Conservation (phyloP, 768 basidiomycete genomes). For the Naganishia friedmannii region DNA sequence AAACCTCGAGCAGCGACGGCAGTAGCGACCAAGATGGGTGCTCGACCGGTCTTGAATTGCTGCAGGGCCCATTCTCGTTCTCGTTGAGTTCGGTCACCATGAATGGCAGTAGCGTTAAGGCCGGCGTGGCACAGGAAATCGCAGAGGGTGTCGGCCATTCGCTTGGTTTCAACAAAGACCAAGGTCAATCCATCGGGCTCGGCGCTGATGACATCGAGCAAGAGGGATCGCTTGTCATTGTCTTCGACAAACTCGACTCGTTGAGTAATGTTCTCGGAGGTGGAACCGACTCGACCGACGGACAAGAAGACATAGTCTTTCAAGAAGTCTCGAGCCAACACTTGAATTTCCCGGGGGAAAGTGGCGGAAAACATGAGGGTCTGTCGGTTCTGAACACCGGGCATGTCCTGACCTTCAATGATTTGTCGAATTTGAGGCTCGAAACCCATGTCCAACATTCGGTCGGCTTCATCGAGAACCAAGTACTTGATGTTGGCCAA, state of each 20-base stretch:
- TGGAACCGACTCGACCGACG: slow-evolving; percentile 96
- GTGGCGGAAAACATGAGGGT: slow-evolving; percentile 99
- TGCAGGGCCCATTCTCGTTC: slow-evolving; percentile 94
- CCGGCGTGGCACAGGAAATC: slow-evolving; percentile 83
- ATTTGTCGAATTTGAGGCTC: slow-evolving; percentile 98
- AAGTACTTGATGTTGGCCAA: slow-evolving; percentile 95
- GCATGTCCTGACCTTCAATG: slow-evolving; percentile 98
- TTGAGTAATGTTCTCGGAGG: slow-evolving; percentile 99
- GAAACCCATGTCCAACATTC: slow-evolving; percentile 99
- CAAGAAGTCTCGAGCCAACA: slow-evolving; percentile 49
- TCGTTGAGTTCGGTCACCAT: slow-evolving; percentile 95
- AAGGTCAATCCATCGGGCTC: slow-evolving; percentile 74
- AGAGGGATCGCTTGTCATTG: slow-evolving; percentile 88
- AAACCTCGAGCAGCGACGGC: slow-evolving; percentile 98
- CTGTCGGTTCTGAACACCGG: slow-evolving; percentile 82
- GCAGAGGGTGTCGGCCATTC: slow-evolving; percentile 97
- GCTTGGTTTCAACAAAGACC: slow-evolving; percentile 98
- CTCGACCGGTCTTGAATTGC: slow-evolving; percentile 90
- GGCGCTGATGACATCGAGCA: slow-evolving; percentile 86
- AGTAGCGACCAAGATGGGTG: slow-evolving; percentile 94
- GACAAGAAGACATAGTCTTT: slow-evolving; percentile 95
- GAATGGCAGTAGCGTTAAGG: slow-evolving; percentile 91
- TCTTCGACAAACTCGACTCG: slow-evolving; percentile 99
- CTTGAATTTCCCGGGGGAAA: slow-evolving; percentile 96
- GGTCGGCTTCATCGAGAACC: slow-evolving; percentile 97